Evolutionary conservation across 108 stramenopile species (phyloP).

Genomic region (Parmales sp.): DNA sequence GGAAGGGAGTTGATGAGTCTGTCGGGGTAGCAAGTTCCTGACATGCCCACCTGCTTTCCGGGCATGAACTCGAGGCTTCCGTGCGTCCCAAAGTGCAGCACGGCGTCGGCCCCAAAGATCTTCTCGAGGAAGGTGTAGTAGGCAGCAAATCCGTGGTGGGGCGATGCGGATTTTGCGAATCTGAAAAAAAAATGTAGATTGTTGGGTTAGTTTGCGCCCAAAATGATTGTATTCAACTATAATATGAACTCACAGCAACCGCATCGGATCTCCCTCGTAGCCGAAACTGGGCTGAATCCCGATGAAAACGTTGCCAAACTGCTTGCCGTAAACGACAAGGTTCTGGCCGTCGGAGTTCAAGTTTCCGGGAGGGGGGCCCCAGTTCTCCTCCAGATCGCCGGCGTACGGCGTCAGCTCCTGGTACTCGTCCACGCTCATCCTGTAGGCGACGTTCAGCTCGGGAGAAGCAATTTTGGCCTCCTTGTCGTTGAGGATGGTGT

Average conservation of each 20-base stretch:
- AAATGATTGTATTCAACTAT: no score
- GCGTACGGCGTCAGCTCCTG: slow-evolving; percentile 87
- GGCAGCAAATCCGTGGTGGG: slow-evolving; percentile 93
- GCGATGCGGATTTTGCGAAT: slow-evolving; percentile 93
- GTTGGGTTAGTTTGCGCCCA: no score
- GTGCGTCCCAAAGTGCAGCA: slow-evolving; percentile 93
- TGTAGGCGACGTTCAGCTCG: slow-evolving; percentile 86
- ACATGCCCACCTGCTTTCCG: slow-evolving; percentile 97
- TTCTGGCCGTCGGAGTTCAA: slow-evolving; percentile 92
- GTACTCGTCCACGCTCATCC: slow-evolving; percentile 91
- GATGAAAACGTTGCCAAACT: slow-evolving; percentile 94
- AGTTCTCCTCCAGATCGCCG: slow-evolving; percentile 87
- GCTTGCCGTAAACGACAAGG: slow-evolving; percentile 85
- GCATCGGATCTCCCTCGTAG: slow-evolving; percentile 92
- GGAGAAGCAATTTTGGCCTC: slow-evolving; percentile 86
- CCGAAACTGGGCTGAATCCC: slow-evolving; percentile 90
- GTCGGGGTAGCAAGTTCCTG: slow-evolving; percentile 93
- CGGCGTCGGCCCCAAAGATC: slow-evolving; percentile 88
- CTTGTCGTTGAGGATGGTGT: slow-evolving; percentile 78
- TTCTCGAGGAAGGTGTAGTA: slow-evolving; percentile 97
- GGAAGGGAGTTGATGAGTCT: slow-evolving; percentile 89
- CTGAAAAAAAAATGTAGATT: no score
- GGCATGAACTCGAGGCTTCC: slow-evolving; percentile 94
- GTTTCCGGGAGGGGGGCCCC: slow-evolving; percentile 93
- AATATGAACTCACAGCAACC: no score